Evolutionary conservation across 2,329 filamentous ascomycete genomes (phyloP).

Genomic region (Penicillium brevicompactum): DNA sequence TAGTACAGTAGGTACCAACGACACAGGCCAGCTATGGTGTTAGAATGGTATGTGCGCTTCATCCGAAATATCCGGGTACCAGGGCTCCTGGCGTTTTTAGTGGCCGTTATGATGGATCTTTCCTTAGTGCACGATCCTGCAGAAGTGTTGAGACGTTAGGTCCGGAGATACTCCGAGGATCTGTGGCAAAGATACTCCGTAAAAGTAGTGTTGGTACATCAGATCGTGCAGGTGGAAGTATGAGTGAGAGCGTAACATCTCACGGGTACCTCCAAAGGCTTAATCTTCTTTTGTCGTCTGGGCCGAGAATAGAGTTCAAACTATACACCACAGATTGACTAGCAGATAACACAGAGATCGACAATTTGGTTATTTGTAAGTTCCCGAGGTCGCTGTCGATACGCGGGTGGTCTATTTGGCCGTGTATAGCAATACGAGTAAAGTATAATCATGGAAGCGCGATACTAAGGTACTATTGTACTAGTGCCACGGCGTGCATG

Average conservation of each 20-base stretch:
- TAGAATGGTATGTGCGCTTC: background rate
- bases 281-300: background rate
- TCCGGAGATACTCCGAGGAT: background rate
- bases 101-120: slow-evolving; percentile 2
- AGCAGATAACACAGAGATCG: background rate
- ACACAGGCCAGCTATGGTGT: background rate
- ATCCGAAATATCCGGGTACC: background rate
- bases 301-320: background rate
- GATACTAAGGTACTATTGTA: background rate
- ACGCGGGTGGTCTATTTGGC: background rate
- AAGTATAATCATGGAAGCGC: background rate
- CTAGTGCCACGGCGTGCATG: background rate
- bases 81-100: background rate
- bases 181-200: background rate
- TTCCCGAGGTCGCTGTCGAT: background rate
- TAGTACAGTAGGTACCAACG: background rate
- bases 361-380: background rate
- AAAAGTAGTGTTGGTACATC: background rate
- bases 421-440: background rate
- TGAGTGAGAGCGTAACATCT: too few relatives aligned
- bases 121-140: background rate
- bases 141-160: background rate
- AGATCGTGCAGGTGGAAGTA: too few relatives aligned
- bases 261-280: background rate
- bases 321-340: background rate